phyloP scores from a whole-genome alignment of 2,329 filamentous ascomycete species.

The Clonostachys rosea region DNA sequence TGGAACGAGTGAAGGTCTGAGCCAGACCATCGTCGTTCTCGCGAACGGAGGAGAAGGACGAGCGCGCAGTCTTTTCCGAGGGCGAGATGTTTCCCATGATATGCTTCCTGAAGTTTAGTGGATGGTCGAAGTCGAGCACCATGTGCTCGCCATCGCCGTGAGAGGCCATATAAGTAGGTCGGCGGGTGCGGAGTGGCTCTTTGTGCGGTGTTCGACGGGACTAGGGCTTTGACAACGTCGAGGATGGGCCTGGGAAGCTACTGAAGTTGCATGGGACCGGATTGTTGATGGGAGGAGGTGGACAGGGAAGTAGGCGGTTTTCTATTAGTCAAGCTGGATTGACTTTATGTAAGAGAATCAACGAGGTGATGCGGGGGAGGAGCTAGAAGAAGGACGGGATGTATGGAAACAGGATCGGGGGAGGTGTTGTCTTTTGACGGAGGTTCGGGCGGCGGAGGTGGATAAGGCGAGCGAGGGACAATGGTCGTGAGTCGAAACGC shows the following conservation, averaged over 20 bases:
- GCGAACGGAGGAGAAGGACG: constrained; percentile 58
- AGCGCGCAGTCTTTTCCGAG: constrained; percentile 35
- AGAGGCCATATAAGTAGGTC: constrained; percentile 19
- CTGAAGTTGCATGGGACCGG: not conserved
- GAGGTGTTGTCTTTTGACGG: no score
- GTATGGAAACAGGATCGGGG: no score
- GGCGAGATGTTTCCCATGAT: constrained; percentile 29
- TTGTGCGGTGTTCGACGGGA: no score
- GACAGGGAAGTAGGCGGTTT: constrained; percentile 3
- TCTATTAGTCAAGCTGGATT: constrained; percentile 17
- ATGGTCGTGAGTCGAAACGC: no score
- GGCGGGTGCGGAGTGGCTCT: not conserved
- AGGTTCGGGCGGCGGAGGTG: no score
- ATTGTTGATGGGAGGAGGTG: not conserved
- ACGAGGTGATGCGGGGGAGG: constrained; percentile 4
- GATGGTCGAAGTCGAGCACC: constrained; percentile 17
- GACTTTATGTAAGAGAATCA: constrained; percentile 16
- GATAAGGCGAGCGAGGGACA: no score
- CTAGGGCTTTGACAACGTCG: no score
- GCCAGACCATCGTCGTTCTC: constrained; percentile 54
- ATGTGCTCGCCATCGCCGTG: constrained; percentile 16
- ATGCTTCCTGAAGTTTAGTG: constrained; percentile 1
- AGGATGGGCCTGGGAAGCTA: not conserved
- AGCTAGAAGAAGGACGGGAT: not conserved
- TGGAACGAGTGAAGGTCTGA: constrained; percentile 60